Evolutionary conservation across 768 basidiomycete genomes (phyloP).

Genomic region (Pleurotus djamor): DNA sequence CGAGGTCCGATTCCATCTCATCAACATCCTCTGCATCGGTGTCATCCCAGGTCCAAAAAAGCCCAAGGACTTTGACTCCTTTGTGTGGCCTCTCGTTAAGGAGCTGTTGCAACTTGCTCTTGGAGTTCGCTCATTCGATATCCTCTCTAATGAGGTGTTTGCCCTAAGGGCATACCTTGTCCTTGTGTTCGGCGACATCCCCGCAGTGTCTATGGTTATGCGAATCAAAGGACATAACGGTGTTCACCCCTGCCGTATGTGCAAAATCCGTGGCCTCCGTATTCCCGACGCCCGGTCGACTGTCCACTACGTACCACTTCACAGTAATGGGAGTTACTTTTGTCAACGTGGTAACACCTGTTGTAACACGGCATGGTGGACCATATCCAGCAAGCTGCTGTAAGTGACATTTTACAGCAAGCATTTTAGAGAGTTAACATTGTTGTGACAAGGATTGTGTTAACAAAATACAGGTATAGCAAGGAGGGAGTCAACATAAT

Average conservation of each 20-base stretch:
- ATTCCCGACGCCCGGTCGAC: slow-evolving; percentile 7
- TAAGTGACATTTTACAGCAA: no score
- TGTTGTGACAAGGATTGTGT: no score
- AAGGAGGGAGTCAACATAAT: no score
- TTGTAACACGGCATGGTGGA: no score
- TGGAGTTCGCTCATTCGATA: slow-evolving; percentile 28
- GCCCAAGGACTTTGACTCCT: slow-evolving; percentile 35
- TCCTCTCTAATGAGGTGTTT: slow-evolving; percentile 15
- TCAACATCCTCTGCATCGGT: slow-evolving; percentile 33
- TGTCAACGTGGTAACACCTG: no score
- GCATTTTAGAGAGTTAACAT: no score
- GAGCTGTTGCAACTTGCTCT: slow-evolving; percentile 27
- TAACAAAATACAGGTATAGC: no score
- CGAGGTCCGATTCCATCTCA: slow-evolving; percentile 27
- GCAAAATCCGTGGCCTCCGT: slow-evolving; percentile 21
- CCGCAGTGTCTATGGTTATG: slow-evolving; percentile 6
- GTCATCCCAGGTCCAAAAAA: slow-evolving; percentile 45
- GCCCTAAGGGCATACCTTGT: not conserved
- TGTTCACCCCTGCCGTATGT: slow-evolving; percentile 21
- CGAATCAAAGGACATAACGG: slow-evolving; percentile 5
- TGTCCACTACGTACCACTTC: slow-evolving; percentile 25
- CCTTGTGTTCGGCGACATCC: slow-evolving; percentile 7
- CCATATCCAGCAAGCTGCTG: no score
- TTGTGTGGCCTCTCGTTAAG: slow-evolving; percentile 30
- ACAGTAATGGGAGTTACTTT: no score